Evolutionary conservation across 1,284 basidiomycete genomes (phyloP), one percentile per base, ranked within the genome.

Genomic region (Mrakiaceae sp.): DNA sequence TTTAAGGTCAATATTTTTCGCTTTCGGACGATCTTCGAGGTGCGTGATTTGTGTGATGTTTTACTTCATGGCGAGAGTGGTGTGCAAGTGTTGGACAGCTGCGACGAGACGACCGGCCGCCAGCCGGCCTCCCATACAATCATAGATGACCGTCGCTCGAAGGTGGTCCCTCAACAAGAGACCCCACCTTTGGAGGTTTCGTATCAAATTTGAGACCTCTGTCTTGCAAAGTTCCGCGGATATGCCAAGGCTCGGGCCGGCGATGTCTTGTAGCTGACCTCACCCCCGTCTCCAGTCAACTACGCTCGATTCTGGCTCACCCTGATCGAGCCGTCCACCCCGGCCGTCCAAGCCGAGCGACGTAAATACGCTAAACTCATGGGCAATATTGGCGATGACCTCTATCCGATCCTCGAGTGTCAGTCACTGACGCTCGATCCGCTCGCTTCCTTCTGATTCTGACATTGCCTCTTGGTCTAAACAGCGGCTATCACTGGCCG

Each of bases 291-390:
- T 46, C 9, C 56, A 47, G 75, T 78, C 59, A 80, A 81, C 68
- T 82, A 82, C 69, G 80, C 81, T 2, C 71, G 73, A 27, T 77
- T 96, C 63, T 96, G 92, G 93, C 77, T 97, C 27, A 85, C 90
- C 5, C 79, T 97, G 6, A 88, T 96, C 66, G 82, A 84, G 1
- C 81, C 82, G 27, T 83, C 85, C 3, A 85, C 88, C 0, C 79
- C 85, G 1, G 72, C 81, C 57, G 85, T 83, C 2, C 81, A 81
- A 42, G 79, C 79, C 4, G 84, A 88, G 59, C 81, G 94, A 59
- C 80, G 84, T 64, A 87, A 88, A 74, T 95, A 93, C 72, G 93
- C 94, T 1, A 80, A 86, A 70, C 75, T 91, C 2, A 90, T 96
- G 2, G 93, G 90, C 11, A 95, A 95, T 70, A 89, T 97, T 67